These are phyloP conservation scores for Arthroderma sp. DNA, from an alignment of 2,329 filamentous ascomycete species.

Conservation along the genomic window DNA sequence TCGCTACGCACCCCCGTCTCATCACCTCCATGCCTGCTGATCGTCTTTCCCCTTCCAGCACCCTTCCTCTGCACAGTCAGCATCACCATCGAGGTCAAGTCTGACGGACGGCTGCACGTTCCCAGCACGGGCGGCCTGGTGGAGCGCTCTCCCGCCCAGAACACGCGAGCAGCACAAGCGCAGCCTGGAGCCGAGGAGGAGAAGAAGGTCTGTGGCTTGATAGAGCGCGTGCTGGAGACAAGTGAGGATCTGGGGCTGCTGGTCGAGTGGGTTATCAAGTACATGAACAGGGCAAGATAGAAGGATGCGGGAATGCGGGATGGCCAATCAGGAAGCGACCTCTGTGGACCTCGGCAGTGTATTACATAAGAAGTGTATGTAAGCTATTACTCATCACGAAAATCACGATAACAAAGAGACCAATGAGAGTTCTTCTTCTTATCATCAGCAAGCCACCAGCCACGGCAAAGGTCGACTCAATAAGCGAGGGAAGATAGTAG, in stretches of 20 bases:
- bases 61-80: neutral
- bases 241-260: conserved; percentile 36
- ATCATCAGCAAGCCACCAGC: neutral
- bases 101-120: conserved; percentile 10
- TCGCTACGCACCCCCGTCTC: conserved; percentile 11
- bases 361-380: neutral
- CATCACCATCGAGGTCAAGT: neutral
- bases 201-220: conserved; percentile 23
- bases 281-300: conserved; percentile 14
- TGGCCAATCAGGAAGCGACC: too few species aligned
- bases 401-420: neutral
- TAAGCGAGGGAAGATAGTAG: conserved; percentile 13
- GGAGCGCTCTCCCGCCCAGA: neutral
- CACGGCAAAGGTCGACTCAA: conserved; percentile 2
- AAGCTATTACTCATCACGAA: conserved; percentile 4
- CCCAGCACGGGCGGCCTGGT: neutral
- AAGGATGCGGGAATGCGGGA: too few species aligned
- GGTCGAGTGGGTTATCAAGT: conserved; percentile 34
- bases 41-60: conserved; percentile 8
- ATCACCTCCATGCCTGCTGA: conserved; percentile 10
- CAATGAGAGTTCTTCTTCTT: conserved; percentile 3
- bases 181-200: conserved; percentile 15
- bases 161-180: neutral
- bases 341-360: neutral
- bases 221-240: conserved; percentile 30